These are phyloP conservation scores for Hermanozyma aechmeae DNA, from an alignment of 805 yeast genomes.

Conservation along the genomic window DNA sequence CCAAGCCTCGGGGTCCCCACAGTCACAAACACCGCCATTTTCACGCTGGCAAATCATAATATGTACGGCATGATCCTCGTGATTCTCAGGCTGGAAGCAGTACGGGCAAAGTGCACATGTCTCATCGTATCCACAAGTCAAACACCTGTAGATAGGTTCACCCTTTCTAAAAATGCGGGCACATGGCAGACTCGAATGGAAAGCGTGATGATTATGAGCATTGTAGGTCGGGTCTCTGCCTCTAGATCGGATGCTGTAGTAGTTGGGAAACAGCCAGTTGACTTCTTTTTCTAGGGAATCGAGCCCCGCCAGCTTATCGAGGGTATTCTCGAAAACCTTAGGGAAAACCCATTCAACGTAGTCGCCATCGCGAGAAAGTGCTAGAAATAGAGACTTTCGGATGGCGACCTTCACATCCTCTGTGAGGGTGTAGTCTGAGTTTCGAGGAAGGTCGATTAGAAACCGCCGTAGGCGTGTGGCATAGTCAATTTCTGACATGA, in stretches of 20 bases:
- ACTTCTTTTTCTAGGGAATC: constrained; percentile 13
- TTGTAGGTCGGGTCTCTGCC: constrained; percentile 10
- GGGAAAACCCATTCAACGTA: constrained; percentile 34
- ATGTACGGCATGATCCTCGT: constrained; percentile 63
- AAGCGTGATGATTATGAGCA: constrained; percentile 21
- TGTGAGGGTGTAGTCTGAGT: background rate
- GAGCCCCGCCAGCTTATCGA: constrained; percentile 1
- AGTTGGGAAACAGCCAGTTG: constrained; percentile 24
- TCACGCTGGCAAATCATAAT: constrained; percentile 55
- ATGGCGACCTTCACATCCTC: constrained; percentile 20
- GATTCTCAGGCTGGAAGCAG: constrained; percentile 65
- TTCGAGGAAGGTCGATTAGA: background rate
- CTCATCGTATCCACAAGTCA: constrained; percentile 71
- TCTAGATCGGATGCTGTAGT: constrained; percentile 12
- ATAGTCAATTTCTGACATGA: background rate
- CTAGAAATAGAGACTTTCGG: constrained; percentile 33
- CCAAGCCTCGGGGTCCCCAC: constrained; percentile 90
- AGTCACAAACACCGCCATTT: constrained; percentile 78
- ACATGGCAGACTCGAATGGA: constrained; percentile 50
- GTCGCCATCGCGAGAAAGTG: constrained; percentile 33
- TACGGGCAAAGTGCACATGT: constrained; percentile 74
- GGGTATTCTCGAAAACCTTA: constrained; percentile 7
- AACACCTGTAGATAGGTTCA: constrained; percentile 73
- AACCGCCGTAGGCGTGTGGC: background rate
- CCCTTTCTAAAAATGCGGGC: constrained; percentile 65